phyloP scores from a whole-genome alignment of 2,329 filamentous ascomycete genomes.

The Claviceps fusiformis region DNA sequence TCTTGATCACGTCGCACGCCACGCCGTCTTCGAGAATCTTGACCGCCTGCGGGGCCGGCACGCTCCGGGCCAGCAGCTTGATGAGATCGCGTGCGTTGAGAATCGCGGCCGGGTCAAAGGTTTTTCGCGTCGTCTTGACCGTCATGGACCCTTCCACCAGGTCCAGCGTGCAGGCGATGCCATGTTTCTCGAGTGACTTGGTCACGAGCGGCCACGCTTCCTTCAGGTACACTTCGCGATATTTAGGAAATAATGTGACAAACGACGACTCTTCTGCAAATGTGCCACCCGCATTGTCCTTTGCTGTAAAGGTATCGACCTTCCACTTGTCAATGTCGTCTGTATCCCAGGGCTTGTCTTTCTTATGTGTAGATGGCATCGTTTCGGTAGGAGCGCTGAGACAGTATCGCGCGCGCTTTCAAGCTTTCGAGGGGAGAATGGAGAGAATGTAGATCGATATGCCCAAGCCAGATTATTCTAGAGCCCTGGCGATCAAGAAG shows the following conservation, averaged over 20 bases:
- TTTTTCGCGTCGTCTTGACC: slow-evolving; percentile 86
- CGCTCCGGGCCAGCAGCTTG: slow-evolving; percentile 79
- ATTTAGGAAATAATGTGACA: slow-evolving; percentile 79
- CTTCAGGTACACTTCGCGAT: slow-evolving; percentile 85
- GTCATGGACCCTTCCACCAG: slow-evolving; percentile 94
- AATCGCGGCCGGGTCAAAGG: slow-evolving; percentile 82
- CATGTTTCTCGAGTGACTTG: slow-evolving; percentile 69
- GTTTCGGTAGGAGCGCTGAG: slow-evolving; percentile 1
- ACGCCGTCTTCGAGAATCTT: slow-evolving; percentile 89
- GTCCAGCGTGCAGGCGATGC: slow-evolving; percentile 85
- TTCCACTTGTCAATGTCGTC: slow-evolving; percentile 98
- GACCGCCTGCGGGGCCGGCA: slow-evolving; percentile 83
- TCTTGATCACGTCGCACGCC: slow-evolving; percentile 93
- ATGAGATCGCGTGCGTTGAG: slow-evolving; percentile 90
- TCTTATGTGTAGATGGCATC: slow-evolving; percentile 84
- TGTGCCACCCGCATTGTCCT: slow-evolving; percentile 72
- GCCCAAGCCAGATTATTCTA: background rate
- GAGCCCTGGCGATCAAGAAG: background rate
- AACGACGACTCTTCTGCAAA: slow-evolving; percentile 93
- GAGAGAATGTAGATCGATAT: background rate
- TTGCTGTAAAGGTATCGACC: slow-evolving; percentile 71
- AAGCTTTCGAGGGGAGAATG: background rate
- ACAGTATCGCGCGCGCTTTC: background rate
- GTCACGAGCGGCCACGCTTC: slow-evolving; percentile 90
- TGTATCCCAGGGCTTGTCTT: slow-evolving; percentile 88